Base-by-base conservation (phyloP, 2,329 filamentous ascomycete species). In the Nannizziopsis arthrosporioides region DNA sequence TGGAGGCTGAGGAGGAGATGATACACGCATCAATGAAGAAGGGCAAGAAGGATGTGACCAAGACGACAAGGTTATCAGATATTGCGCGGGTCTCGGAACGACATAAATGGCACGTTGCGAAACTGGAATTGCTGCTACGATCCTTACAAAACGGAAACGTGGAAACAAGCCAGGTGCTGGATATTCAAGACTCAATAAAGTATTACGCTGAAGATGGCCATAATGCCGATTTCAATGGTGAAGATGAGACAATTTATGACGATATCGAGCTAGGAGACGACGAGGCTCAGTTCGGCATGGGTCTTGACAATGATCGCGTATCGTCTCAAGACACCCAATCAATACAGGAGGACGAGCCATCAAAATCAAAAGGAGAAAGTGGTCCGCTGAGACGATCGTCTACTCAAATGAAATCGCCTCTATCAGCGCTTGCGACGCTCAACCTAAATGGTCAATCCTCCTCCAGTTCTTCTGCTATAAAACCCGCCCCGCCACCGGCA, bases 261-360 rank as follows among this genome's bases (percentile, higher is more conserved):
- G 90, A 95, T 48, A 76, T 96, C 49, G 85, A 89, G 59, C 78
- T 98, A 38, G 82, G 93, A 53, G 88, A 94, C 58, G 92, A 96
- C 59, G 92, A 95, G 64, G 88, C 85, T 49, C 75, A 80, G 48
- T 95, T 83, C 60, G 92, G 89, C 56, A 81, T 94, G 73, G 74
- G 72, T 55, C 75, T 74, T 52, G 89, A 95, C 27, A 81, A 81
- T 64, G 92, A 96, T 68, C 81, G 82, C 60, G 81, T 84, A 52
- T 96, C 90, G n/a, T 95, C 90, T 51, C 89, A 96, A 69, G 92
- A 98, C 66, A 79, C 85, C 22, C 87, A 94, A 62, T 96, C 92
- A 44, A 74, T 93, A 72, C 85, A 89, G 59, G 90, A 95, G 53
- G 90, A 96, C 34, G 65, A 76, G 35, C 71, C 74, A 14, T 87